phyloP scores from a whole-genome alignment of 1,284 basidiomycete species.

The Kwoniella shivajii region DNA sequence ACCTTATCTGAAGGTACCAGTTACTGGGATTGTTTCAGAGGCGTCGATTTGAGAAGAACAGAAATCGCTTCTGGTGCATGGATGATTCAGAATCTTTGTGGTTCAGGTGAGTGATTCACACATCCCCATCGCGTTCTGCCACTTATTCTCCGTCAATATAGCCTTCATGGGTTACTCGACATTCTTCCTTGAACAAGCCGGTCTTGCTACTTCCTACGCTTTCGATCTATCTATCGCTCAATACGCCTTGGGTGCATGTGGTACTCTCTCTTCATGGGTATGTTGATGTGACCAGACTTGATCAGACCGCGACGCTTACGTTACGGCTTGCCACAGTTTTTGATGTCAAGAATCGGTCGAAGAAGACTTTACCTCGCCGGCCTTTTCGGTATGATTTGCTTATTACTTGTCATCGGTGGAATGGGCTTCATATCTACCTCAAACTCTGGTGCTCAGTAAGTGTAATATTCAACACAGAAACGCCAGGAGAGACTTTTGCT shows the following conservation, averaged over 20 bases:
- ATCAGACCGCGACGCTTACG: not conserved
- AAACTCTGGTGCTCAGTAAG: constrained; percentile 12
- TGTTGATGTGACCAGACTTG: not conserved
- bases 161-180: constrained; percentile 42
- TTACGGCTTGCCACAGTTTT: constrained; percentile 21
- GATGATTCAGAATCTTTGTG: constrained; percentile 29
- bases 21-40: constrained; percentile 57
- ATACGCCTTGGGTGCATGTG: constrained; percentile 29
- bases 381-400: constrained; percentile 17
- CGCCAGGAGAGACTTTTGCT: too few species aligned
- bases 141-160: not conserved
- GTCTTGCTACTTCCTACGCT: constrained; percentile 46
- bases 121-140: not conserved
- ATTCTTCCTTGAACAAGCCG: constrained; percentile 52
- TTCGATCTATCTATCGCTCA: constrained; percentile 46
- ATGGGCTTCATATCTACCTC: constrained; percentile 13
- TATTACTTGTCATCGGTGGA: constrained; percentile 25
- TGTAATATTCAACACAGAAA: too few species aligned
- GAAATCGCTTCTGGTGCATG: constrained; percentile 22
- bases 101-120: constrained; percentile 23
- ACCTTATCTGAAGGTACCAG: constrained; percentile 32
- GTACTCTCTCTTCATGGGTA: constrained; percentile 37
- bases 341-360: constrained; percentile 52
- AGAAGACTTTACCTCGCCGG: constrained; percentile 50
- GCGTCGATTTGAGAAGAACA: constrained; percentile 36